Base-by-base conservation (phyloP, 176 grass and related monocot genomes). In the Oryza longistaminata region DNA sequence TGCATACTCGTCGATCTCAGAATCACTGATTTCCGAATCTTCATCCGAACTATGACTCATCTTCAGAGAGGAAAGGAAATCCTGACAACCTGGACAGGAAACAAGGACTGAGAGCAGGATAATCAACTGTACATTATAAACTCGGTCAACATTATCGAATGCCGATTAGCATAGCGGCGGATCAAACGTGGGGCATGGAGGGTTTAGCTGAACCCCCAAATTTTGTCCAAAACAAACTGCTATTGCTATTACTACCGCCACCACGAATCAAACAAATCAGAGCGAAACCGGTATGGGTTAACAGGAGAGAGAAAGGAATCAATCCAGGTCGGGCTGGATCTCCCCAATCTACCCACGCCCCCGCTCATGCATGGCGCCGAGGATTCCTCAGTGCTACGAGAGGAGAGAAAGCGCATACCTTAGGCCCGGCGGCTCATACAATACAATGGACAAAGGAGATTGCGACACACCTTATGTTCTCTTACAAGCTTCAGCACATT, bases 1-100 rank as follows among this genome's bases (percentile, higher is more conserved):
- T 66, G 88, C 90, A 70, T 89, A 92, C 53, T 97, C 88, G 31
- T 94, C 80, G 34, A 97, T 91, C 66, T 97, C 94, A 58, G 94
- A 91, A 27, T 97, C 92, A 75, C 90, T 92, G 7, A 94, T 87
- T 37, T 94, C 92, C 73, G 88, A 86, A 74, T 86, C 90, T 34
- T 87, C 83, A 3, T 85, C 87, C 73, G 85, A 88, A 87, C 46
- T 83, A 72, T 75, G 67, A 70, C 82, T 90, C 92, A 97, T 97
- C 82, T 74, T 74, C 74, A 75, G 77, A 53, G 29, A 40, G 37
- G 62, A 64, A 15, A 43, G 76, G 7, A 70, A 60, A 33, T 68
- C 44, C 49, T 35, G 29, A 81, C 69, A 11, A 70, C 66, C 79
- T 81, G 52, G 31, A 25, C 64, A 81, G 2, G 43, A 52, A 35